Percentiles rank a stretch among this genome's conserved stretches.
Conservation (phyloP, 306 rosid species). For the Trifolium dubium region DNA sequence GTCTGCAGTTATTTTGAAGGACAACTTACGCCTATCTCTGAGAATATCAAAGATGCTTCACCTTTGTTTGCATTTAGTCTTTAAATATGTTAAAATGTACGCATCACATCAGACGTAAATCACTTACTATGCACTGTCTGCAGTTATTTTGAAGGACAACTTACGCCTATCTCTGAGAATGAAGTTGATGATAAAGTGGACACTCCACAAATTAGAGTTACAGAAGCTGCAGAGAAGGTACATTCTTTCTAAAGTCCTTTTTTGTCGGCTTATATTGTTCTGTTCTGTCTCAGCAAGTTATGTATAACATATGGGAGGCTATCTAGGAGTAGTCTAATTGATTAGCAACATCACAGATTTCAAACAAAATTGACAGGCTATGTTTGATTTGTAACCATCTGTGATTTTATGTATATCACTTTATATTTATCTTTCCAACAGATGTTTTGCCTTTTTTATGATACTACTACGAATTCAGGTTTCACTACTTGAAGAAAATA, state of each 20-base stretch:
- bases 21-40: slow-evolving; percentile 79
- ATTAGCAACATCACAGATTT: slow-evolving; percentile 6
- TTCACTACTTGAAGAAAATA: slow-evolving; percentile 83
- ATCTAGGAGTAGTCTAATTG: neutral
- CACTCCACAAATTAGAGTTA: slow-evolving; percentile 56
- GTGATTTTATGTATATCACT: slow-evolving; percentile 3
- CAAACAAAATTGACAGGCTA: slow-evolving; percentile 10
- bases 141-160: slow-evolving; percentile 96
- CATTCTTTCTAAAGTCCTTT: slow-evolving; percentile 5
- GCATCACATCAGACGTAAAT: neutral
- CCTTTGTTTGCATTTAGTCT: slow-evolving; percentile 23
- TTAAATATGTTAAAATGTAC: slow-evolving; percentile 1
- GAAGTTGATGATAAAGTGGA: slow-evolving; percentile 60
- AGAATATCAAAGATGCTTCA: slow-evolving; percentile 45
- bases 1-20: slow-evolving; percentile 89
- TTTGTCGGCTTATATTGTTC: slow-evolving; percentile 26
- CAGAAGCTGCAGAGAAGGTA: slow-evolving; percentile 93
- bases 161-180: slow-evolving; percentile 76
- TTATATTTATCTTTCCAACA: slow-evolving; percentile 11
- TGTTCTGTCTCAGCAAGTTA: neutral
- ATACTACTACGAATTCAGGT: slow-evolving; percentile 58
- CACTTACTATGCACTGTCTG: slow-evolving; percentile 28
- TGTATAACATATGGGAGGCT: slow-evolving; percentile 1
- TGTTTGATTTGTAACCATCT: slow-evolving; percentile 35
- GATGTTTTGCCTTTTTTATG: slow-evolving; percentile 36